Evolutionary conservation across 1,284 basidiomycete species (phyloP).

Genomic region (Irpex lacteus): DNA sequence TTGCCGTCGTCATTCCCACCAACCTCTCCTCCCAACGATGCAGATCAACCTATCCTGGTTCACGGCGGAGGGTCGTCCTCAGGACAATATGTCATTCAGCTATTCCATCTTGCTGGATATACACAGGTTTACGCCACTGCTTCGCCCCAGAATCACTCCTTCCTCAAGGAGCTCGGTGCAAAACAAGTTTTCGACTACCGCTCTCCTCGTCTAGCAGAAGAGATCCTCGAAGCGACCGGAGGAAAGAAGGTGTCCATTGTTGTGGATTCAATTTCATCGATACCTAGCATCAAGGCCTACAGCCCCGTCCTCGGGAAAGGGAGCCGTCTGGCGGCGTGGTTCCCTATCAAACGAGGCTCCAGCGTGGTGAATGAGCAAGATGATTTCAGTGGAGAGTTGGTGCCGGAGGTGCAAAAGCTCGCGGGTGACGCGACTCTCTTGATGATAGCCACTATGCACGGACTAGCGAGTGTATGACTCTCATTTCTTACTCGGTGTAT

Average conservation of each 20-base stretch:
- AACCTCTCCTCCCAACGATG: slow-evolving; percentile 29
- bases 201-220: slow-evolving; percentile 36
- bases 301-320: slow-evolving; percentile 34
- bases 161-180: slow-evolving; percentile 48
- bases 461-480: not conserved
- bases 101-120: slow-evolving; percentile 51
- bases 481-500: no score
- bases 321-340: slow-evolving; percentile 40
- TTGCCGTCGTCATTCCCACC: slow-evolving; percentile 38
- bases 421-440: not conserved
- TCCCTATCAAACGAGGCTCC: slow-evolving; percentile 41
- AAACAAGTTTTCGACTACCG: slow-evolving; percentile 50
- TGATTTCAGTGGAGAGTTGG: not conserved
- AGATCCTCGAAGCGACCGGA: slow-evolving; percentile 39
- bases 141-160: slow-evolving; percentile 44
- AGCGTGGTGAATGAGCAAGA: not conserved
- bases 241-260: slow-evolving; percentile 34
- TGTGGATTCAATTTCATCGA: slow-evolving; percentile 43
- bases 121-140: slow-evolving; percentile 49
- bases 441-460: not conserved
- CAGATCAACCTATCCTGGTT: slow-evolving; percentile 42
- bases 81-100: slow-evolving; percentile 52
- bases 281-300: slow-evolving; percentile 32
- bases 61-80: slow-evolving; percentile 59
- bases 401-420: not conserved